phyloP scores from a whole-genome alignment of 257 asterid species.

The Solanum raphanifolium region DNA sequence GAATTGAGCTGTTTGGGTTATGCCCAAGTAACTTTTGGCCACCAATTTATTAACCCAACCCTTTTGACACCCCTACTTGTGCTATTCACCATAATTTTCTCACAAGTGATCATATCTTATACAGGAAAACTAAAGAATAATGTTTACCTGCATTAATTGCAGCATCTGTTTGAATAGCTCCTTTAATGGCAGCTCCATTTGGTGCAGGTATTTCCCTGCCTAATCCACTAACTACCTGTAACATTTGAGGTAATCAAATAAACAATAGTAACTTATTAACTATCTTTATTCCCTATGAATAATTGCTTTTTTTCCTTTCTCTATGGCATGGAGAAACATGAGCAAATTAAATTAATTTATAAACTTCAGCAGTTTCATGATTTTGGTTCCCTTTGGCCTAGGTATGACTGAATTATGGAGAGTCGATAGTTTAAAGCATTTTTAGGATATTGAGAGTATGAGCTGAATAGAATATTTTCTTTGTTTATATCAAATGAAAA shows the following conservation, averaged over 20 bases:
- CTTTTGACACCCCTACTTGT: not conserved
- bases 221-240: constrained; percentile 81
- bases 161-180: constrained; percentile 95
- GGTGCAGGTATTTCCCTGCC: constrained; percentile 97
- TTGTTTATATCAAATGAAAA: not conserved
- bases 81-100: not conserved
- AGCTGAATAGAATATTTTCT: not conserved
- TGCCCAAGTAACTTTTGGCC: not conserved
- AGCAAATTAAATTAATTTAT: not conserved
- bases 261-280: not conserved
- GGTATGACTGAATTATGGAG: not conserved
- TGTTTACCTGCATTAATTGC: constrained; percentile 77
- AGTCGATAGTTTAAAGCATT: not conserved
- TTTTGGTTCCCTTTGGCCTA: not conserved
- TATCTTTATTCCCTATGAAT: not conserved
- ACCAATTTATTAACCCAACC: not conserved
- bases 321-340: not conserved
- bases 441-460: not conserved
- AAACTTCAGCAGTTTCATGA: not conserved
- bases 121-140: not conserved
- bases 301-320: not conserved
- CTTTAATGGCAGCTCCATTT: constrained; percentile 72
- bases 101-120: not conserved
- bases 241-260: constrained; percentile 1
- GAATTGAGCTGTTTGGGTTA: not conserved